phyloP scores from a whole-genome alignment of 2,329 filamentous ascomycete species.

The Talaromyces sp. region DNA sequence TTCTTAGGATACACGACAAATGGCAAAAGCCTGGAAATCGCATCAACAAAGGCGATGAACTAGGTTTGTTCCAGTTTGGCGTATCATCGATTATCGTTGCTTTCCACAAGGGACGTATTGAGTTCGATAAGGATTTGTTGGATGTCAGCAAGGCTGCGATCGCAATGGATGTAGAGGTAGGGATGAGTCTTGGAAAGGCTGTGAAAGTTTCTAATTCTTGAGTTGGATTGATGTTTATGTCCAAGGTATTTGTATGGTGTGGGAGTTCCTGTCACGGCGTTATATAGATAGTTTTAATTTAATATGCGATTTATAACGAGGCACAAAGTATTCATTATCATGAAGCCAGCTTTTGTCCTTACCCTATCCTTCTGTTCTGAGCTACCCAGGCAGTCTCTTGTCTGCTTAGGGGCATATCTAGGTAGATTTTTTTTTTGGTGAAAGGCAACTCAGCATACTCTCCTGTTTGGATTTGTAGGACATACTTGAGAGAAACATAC shows the following conservation, averaged over 20 bases:
- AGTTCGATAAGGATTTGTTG: conserved; percentile 37
- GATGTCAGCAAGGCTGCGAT: conserved; percentile 29
- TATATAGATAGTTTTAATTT: too few relatives aligned
- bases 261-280: not conserved
- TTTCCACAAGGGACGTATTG: conserved; percentile 34
- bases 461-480: too few relatives aligned
- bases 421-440: too few relatives aligned
- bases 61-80: conserved; percentile 40
- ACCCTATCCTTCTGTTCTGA: too few relatives aligned
- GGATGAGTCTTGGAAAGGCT: conserved; percentile 33
- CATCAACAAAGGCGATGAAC: conserved; percentile 38
- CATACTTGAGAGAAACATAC: too few relatives aligned
- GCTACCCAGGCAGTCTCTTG: too few relatives aligned
- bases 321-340: too few relatives aligned
- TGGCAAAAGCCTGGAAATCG: conserved; percentile 25
- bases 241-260: not conserved
- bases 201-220: not conserved
- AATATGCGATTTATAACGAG: too few relatives aligned
- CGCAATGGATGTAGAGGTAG: conserved; percentile 36
- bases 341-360: too few relatives aligned
- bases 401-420: too few relatives aligned
- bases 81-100: conserved; percentile 40
- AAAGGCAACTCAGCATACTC: too few relatives aligned
- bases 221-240: not conserved
- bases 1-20: conserved; percentile 32